Evolutionary conservation across 148 eudicot genomes (phyloP).

Genomic region (Suaeda aralocaspica): DNA sequence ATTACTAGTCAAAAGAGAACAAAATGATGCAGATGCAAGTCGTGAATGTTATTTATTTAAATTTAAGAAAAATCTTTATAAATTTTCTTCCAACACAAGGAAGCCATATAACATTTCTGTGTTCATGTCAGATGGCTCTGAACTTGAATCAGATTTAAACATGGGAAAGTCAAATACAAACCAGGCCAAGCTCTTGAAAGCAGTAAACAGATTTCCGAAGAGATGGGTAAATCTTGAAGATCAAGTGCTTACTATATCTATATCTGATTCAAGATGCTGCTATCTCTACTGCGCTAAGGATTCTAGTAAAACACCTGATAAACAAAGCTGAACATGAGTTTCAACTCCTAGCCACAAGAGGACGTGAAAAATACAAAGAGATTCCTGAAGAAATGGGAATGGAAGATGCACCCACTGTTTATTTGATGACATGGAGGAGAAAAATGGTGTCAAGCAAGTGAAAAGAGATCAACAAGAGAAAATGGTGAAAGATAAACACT

Average conservation of each 20-base stretch:
- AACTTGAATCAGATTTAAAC: conserved; percentile 25
- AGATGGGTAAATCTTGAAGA: conserved; percentile 20
- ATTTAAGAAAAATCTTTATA: neutral
- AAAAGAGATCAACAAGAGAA: conserved; percentile 26
- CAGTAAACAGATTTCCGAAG: conserved; percentile 11
- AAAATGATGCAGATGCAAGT: too few relatives aligned
- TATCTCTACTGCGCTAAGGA: conserved; percentile 14
- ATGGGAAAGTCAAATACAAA: conserved; percentile 29
- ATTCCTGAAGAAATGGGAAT: conserved; percentile 7
- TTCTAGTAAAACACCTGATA: conserved; percentile 12
- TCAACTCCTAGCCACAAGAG: conserved; percentile 18
- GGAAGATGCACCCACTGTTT: conserved; percentile 14
- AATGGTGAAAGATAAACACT: conserved; percentile 25
- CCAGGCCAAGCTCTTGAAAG: conserved; percentile 24
- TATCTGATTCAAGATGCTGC: conserved; percentile 20
- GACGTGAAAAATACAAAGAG: conserved; percentile 16
- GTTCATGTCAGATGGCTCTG: conserved; percentile 25
- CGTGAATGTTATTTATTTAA: neutral
- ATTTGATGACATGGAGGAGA: conserved; percentile 20
- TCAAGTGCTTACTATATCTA: conserved; percentile 11
- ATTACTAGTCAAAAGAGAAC: too few relatives aligned
- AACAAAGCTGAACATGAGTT: conserved; percentile 23
- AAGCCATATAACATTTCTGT: conserved; percentile 26
- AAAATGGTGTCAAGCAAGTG: conserved; percentile 26
- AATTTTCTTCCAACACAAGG: conserved; percentile 19